Percentiles rank a stretch among this genome's conserved stretches.
These are phyloP conservation scores for Metschnikowia sp. DNA, from an alignment of 805 yeast species.

Conservation along the genomic window DNA sequence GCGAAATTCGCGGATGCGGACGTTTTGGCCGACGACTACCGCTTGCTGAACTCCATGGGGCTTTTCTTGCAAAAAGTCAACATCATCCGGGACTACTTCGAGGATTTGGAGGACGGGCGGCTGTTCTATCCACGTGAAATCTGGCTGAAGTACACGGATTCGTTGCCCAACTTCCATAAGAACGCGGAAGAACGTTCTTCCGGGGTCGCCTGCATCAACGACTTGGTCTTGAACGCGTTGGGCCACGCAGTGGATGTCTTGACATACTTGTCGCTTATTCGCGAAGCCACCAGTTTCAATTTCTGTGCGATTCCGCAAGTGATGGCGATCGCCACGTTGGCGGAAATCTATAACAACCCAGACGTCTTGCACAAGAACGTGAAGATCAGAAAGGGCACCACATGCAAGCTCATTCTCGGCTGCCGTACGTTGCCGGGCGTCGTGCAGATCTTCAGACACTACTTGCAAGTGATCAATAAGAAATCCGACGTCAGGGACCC, in stretches of 20 bases:
- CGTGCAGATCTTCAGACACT: slow-evolving; percentile 70
- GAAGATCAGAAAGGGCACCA: slow-evolving; percentile 87
- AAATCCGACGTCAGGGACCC: slow-evolving; percentile 81
- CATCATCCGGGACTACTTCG: slow-evolving; percentile 91
- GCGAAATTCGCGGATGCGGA: slow-evolving; percentile 64
- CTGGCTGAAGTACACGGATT: slow-evolving; percentile 77
- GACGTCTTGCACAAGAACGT: slow-evolving; percentile 66
- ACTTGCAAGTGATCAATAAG: slow-evolving; percentile 72
- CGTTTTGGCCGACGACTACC: slow-evolving; percentile 48
- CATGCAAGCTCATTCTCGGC: slow-evolving; percentile 70
- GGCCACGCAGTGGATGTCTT: slow-evolving; percentile 74
- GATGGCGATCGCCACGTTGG: slow-evolving; percentile 96
- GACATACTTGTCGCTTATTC: slow-evolving; percentile 67
- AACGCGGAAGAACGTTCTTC: slow-evolving; percentile 43
- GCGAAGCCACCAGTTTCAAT: slow-evolving; percentile 79
- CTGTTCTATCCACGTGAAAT: slow-evolving; percentile 95
- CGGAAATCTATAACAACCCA: slow-evolving; percentile 79
- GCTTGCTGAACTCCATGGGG: slow-evolving; percentile 84
- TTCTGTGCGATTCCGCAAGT: slow-evolving; percentile 98
- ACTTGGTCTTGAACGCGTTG: slow-evolving; percentile 75
- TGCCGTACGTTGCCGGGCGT: slow-evolving; percentile 75
- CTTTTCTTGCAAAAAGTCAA: slow-evolving; percentile 92
- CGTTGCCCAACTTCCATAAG: slow-evolving; percentile 54
- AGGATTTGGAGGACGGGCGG: slow-evolving; percentile 87
- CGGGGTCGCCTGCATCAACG: slow-evolving; percentile 77